phyloP scores from a whole-genome alignment of 202 grass and related monocot species.

The Setaria italica region DNA sequence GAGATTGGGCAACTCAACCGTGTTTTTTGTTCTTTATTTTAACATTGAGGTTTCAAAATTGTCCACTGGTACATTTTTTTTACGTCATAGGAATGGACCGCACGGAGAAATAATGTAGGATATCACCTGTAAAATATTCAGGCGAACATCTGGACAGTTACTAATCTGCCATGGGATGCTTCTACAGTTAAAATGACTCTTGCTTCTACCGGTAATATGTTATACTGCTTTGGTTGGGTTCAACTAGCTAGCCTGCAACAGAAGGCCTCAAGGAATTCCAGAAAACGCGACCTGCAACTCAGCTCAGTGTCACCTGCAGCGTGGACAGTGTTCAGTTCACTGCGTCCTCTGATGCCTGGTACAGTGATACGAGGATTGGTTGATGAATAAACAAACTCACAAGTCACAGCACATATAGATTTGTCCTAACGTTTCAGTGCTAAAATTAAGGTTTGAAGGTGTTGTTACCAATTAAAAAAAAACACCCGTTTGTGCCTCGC shows the following conservation, averaged over 20 bases:
- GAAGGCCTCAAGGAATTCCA: background rate
- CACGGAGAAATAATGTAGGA: no score
- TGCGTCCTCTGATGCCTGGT: no score
- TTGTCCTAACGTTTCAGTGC: background rate
- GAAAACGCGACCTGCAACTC: no score
- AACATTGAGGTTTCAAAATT: background rate
- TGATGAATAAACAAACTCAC: background rate
- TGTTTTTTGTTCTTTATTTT: background rate
- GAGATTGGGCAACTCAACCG: slow-evolving; percentile 29
- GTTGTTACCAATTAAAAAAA: background rate
- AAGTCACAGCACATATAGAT: background rate
- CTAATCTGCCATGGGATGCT: background rate
- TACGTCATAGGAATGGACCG: slow-evolving; percentile 10
- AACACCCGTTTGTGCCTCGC: background rate
- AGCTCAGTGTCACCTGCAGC: background rate
- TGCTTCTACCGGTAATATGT: background rate
- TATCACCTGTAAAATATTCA: background rate
- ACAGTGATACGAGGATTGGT: background rate
- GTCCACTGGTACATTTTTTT: background rate
- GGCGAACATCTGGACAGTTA: background rate
- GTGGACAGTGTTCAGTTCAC: no score
- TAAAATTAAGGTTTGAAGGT: background rate
- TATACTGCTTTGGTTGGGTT: background rate
- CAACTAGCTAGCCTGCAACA: background rate
- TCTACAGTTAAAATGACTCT: no score